These are phyloP conservation scores for Epichloe brachyelytri DNA, from an alignment of 2,329 filamentous ascomycete genomes.

Conservation along the genomic window DNA sequence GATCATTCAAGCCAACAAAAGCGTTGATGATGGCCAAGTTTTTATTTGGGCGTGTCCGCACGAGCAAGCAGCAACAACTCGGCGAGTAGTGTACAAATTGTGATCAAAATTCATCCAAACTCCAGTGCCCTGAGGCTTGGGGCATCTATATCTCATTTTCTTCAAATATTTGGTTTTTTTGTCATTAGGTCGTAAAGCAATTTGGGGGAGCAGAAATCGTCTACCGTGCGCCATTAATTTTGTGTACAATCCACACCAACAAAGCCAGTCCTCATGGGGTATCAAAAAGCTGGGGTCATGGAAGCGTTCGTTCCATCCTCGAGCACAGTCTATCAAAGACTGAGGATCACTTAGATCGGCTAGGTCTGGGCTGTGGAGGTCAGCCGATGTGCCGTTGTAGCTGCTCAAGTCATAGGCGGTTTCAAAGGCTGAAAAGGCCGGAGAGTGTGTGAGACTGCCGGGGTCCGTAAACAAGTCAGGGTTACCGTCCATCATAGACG, in stretches of 20 bases:
- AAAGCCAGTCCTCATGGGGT: conserved; percentile 7
- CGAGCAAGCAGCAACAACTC: neutral
- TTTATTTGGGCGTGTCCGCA: neutral
- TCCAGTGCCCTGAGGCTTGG: neutral
- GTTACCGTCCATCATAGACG: conserved; percentile 10
- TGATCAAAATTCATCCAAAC: neutral
- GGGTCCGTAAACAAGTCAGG: conserved; percentile 17
- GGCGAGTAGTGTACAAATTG: conserved; percentile 3
- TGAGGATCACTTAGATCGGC: conserved; percentile 13
- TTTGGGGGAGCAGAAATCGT: neutral
- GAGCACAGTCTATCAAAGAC: conserved; percentile 14
- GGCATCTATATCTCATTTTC: neutral
- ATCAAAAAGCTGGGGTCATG: conserved; percentile 19
- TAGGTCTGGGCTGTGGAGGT: conserved; percentile 15
- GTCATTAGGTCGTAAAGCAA: conserved; percentile 20
- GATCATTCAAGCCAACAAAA: neutral
- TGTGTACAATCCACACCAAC: conserved; percentile 2
- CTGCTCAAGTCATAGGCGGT: conserved; percentile 26
- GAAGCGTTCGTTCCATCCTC: conserved; percentile 20
- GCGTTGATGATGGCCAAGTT: neutral
- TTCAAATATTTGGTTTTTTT: conserved; percentile 1
- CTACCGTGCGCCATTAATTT: conserved; percentile 3
- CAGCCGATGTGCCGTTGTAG: conserved; percentile 20
- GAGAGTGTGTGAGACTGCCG: conserved; percentile 18
- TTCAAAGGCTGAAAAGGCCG: conserved; percentile 28